Evolutionary conservation across 192 early-diverging fungal genomes (phyloP).

Genomic region (Mortierella hygrophila): DNA sequence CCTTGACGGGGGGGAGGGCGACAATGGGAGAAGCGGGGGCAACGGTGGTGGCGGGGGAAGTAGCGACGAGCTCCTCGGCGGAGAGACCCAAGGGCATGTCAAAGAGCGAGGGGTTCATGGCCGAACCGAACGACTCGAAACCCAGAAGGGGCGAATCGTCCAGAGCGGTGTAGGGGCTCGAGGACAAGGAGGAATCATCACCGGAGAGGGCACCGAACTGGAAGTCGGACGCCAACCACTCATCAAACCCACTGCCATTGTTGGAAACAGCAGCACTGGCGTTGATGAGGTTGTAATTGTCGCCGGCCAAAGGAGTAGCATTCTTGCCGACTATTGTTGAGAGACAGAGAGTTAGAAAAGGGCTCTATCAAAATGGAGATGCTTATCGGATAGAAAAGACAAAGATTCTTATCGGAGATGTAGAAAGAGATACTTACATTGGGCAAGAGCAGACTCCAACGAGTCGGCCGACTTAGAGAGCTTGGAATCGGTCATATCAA

Average conservation of each 20-base stretch:
- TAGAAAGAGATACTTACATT: slow-evolving; percentile 32
- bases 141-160: slow-evolving; percentile 49
- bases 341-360: not conserved
- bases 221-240: slow-evolving; percentile 51
- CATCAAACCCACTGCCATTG: slow-evolving; percentile 46
- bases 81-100: slow-evolving; percentile 28
- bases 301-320: slow-evolving; percentile 20
- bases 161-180: slow-evolving; percentile 45
- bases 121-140: slow-evolving; percentile 36
- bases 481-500: slow-evolving; percentile 45
- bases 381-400: not conserved
- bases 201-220: slow-evolving; percentile 37
- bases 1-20: slow-evolving; percentile 6
- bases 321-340: slow-evolving; percentile 34
- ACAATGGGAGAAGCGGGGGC: not conserved
- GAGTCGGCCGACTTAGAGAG: slow-evolving; percentile 48
- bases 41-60: not conserved
- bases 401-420: not conserved
- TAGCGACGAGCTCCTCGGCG: not conserved
- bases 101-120: slow-evolving; percentile 33
- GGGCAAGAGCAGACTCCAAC: slow-evolving; percentile 51
- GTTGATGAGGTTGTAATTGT: slow-evolving; percentile 18
- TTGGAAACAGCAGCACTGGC: slow-evolving; percentile 19
- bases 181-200: slow-evolving; percentile 43
- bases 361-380: not conserved